phyloP scores from a whole-genome alignment of 2,329 filamentous ascomycete species.

The Scytalidium lignicola region DNA sequence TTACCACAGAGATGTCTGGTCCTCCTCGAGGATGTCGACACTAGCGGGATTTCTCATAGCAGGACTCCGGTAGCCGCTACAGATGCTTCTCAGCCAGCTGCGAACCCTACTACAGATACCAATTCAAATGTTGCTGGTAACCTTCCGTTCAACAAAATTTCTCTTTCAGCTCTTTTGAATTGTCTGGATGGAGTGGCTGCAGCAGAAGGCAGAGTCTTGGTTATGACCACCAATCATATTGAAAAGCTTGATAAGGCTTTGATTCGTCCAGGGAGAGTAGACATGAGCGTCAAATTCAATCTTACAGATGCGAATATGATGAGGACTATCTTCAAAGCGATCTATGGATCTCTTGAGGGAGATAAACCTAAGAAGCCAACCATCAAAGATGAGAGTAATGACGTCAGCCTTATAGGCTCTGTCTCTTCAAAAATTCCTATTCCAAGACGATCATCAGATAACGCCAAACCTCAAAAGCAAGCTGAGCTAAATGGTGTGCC shows the following conservation, averaged over 20 bases:
- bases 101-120: neutral
- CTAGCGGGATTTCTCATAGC: constrained; percentile 62
- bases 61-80: constrained; percentile 30
- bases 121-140: neutral
- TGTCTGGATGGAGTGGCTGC: constrained; percentile 64
- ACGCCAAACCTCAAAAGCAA: neutral
- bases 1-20: constrained; percentile 68
- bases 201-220: constrained; percentile 60
- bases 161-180: constrained; percentile 62
- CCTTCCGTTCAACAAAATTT: constrained; percentile 30
- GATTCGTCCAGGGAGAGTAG: constrained; percentile 57
- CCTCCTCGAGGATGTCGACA: constrained; percentile 72
- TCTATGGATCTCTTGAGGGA: constrained; percentile 32
- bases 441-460: neutral
- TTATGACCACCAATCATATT: constrained; percentile 67
- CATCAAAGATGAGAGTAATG: neutral
- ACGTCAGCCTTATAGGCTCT: neutral
- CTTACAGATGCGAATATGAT: constrained; percentile 23
- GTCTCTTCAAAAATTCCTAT: neutral
- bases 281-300: constrained; percentile 52
- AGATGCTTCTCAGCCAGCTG: neutral
- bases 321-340: constrained; percentile 23
- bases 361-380: constrained; percentile 6
- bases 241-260: constrained; percentile 58
- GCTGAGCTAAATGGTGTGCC: neutral